phyloP scores from a whole-genome alignment of 1,284 basidiomycete species.

The Leccinum olivaceoglutinosum region DNA sequence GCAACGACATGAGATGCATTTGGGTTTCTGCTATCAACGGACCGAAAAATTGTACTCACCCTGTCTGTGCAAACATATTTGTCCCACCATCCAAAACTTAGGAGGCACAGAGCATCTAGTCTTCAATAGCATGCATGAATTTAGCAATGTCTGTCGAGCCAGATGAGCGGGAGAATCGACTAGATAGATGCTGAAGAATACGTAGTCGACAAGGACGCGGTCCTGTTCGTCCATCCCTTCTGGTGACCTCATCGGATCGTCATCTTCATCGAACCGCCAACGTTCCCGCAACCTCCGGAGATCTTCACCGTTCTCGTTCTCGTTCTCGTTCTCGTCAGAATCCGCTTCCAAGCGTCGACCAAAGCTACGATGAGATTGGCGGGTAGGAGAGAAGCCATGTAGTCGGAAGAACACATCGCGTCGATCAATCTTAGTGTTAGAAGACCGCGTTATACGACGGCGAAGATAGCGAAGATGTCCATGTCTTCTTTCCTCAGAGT shows the following conservation, averaged over 20 bases:
- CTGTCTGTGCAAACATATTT: no score
- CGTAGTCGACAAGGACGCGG: slow-evolving; percentile 10
- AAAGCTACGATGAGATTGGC: slow-evolving; percentile 11
- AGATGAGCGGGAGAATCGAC: no score
- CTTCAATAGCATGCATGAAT: no score
- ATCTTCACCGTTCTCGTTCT: slow-evolving; percentile 34
- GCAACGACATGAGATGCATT: no score
- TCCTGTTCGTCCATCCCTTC: slow-evolving; percentile 67
- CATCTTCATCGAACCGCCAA: slow-evolving; percentile 69
- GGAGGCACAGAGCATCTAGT: no score
- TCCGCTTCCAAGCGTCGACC: slow-evolving; percentile 23
- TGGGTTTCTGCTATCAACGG: no score
- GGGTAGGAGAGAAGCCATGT: slow-evolving; percentile 23
- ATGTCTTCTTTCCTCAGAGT: slow-evolving; percentile 28
- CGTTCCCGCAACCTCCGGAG: slow-evolving; percentile 47
- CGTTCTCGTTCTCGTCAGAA: slow-evolving; percentile 38
- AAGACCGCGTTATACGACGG: slow-evolving; percentile 75
- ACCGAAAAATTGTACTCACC: no score
- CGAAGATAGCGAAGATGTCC: slow-evolving; percentile 55
- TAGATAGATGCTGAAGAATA: no score
- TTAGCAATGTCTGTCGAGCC: no score
- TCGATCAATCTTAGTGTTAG: slow-evolving; percentile 76
- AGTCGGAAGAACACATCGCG: slow-evolving; percentile 36
- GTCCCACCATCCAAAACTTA: no score
- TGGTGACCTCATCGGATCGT: slow-evolving; percentile 49